These are phyloP conservation scores for Balamuthia mandrillaris DNA, from an alignment of 208 protist genomes.

Conservation along the genomic window DNA sequence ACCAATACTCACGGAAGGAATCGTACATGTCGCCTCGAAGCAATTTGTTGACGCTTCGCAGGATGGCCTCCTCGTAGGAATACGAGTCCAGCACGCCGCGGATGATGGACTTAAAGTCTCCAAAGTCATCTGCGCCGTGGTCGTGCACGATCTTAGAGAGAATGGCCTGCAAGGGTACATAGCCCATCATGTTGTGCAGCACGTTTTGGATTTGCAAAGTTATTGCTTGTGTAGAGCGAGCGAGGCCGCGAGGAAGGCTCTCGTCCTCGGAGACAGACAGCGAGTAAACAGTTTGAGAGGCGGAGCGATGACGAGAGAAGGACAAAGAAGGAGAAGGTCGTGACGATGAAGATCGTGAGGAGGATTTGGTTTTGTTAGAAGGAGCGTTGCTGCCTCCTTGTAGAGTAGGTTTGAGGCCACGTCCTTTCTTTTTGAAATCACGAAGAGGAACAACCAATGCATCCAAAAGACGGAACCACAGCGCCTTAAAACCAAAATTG, in stretches of 20 bases:
- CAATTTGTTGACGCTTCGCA: constrained; percentile 1
- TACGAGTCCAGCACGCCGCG: constrained; percentile 9
- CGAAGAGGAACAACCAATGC: constrained; percentile 19
- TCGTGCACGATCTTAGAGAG: constrained; percentile 24
- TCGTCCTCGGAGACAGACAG: neutral
- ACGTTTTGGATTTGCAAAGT: neutral
- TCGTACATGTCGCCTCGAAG: neutral
- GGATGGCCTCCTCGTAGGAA: neutral
- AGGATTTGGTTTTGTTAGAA: neutral
- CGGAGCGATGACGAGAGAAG: neutral
- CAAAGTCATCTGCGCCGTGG: constrained; percentile 32
- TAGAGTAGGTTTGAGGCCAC: neutral
- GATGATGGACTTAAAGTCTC: constrained; percentile 29
- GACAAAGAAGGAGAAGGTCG: neutral
- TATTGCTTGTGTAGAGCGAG: neutral
- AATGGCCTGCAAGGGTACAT: constrained; percentile 7
- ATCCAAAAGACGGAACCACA: constrained; percentile 26
- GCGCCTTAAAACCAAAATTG: neutral
- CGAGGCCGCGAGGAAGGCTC: too few species aligned
- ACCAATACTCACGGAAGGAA: neutral
- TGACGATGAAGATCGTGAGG: neutral
- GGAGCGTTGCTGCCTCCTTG: neutral
- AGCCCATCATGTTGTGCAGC: constrained; percentile 20
- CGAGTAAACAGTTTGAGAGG: neutral
- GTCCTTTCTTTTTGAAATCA: neutral